Conservation (phyloP, 371 early-diverging fungal species). For the Choanephora cucurbitarum region DNA sequence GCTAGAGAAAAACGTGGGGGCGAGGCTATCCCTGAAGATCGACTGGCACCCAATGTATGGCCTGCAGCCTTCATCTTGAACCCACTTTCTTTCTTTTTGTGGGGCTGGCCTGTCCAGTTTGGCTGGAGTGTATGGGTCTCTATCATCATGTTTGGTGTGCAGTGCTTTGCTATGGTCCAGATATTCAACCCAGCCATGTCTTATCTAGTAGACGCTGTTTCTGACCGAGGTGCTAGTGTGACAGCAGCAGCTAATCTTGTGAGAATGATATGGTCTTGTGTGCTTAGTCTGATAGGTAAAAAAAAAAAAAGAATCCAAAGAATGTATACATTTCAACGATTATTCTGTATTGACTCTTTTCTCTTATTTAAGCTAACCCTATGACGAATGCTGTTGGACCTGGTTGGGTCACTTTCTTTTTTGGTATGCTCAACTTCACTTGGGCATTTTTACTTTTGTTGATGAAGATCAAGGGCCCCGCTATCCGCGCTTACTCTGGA, state of each 20-base stretch:
- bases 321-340: neutral
- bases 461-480: conserved; percentile 36
- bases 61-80: conserved; percentile 55
- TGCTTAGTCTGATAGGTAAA: conserved; percentile 54
- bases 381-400: conserved; percentile 49
- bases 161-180: conserved; percentile 63
- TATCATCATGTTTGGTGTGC: conserved; percentile 57
- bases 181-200: conserved; percentile 54
- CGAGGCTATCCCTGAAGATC: conserved; percentile 54
- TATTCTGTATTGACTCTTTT: neutral
- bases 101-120: conserved; percentile 60
- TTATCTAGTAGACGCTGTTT: conserved; percentile 59
- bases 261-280: conserved; percentile 58
- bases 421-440: conserved; percentile 46
- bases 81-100: conserved; percentile 56
- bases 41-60: conserved; percentile 58
- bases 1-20: conserved; percentile 50
- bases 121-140: conserved; percentile 55
- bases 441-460: conserved; percentile 48
- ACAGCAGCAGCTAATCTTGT: conserved; percentile 62
- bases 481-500: conserved; percentile 33
- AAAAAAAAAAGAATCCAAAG: conserved; percentile 4
- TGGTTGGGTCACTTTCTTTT: conserved; percentile 42
- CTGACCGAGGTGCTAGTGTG: conserved; percentile 60
- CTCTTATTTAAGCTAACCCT: conserved; percentile 44